Evolutionary conservation across 2,329 filamentous ascomycete genomes (phyloP), one percentile per base, ranked within the genome.

Genomic region (Nannizziopsis barbatae): DNA sequence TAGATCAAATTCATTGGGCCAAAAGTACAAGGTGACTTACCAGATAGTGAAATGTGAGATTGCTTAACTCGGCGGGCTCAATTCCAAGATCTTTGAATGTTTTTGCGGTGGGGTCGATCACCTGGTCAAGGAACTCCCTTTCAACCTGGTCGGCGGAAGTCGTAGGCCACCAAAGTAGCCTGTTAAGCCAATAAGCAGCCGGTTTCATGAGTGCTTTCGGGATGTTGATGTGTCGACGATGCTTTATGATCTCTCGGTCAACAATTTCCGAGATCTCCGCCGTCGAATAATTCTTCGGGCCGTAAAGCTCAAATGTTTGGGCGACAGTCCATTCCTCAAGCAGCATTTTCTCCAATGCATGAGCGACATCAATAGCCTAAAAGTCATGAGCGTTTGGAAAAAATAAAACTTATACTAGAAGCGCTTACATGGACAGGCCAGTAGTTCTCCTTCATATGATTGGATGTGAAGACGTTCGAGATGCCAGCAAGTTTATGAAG

Each of bases 71-170:
- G 41, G 80, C 84, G 27, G 90, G 86, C 69, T 88, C 84, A 55
- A 98, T 95, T 52, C 80, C 86, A 41, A 98, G 76, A 63, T 96
- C 89, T 69, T 85, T 85, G 72, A 96, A 94, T 1, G 92, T 96
- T 78, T 95, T 96, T 56, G 92, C 92, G 31, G 75, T 80, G 51
- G 81, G 80, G 66, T 98, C 92, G 62, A 98, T 93, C 58, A 79
- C 73, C 68, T 98, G 92, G 68, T 98, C 85, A 59, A 94, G 79
- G 68, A 90, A 94, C 67, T 98, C 89, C 54, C 84, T 77, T 74
- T 95, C 88, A 10, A 98, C 76, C 66, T 94, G 81, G 61, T 96
- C 89, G 35, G 80, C 79, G 31, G 85, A 89, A 53, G 84, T 74
- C 41, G 84, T 80, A 39, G 83, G 84, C 87, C 87, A 98, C 89